Base-by-base conservation (phyloP, 352 stramenopile genomes). In the Phytophthora kernoviae region DNA sequence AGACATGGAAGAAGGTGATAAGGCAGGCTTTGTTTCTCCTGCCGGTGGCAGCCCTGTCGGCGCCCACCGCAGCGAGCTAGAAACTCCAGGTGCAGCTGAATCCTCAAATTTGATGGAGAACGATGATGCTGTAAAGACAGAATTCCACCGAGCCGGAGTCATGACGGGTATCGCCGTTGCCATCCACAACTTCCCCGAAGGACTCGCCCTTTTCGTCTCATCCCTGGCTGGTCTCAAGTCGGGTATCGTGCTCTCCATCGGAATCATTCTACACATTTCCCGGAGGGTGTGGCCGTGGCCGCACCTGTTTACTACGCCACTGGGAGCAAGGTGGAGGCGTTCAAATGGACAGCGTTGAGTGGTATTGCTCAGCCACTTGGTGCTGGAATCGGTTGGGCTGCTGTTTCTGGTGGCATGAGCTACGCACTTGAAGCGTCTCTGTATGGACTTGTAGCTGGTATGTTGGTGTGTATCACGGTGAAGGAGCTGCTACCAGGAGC, bases 111-210 rank as follows among this genome's bases (percentile, higher is more conserved):
- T 75, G 17, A 56, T 62, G 2, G 51, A 65, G 14, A 51, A 74
- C 9, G 24, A 65, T 5, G 45, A 33, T 2, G 55, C 62, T 33
- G 47, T 53, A 17, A 83, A 88, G 57, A 54, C 78, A 8, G 68
- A 84, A 22, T 88, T 94, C 47, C 76, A 87, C 21, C 78, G 81
- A 17, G 92, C 96, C 51, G 94, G 95, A 51, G 69, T 98, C 4
- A 87, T 96, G 56, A 98, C 95, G 1, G 97, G 94, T 12, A 69
- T 98, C 9, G 96, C 93, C 37, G 98, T 99, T 54, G 94, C 87
- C 4, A 97, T 98, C 33, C 97, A 99, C 75, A 99, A 99, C 73
- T 97, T 99, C 64, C 96, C 96, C 0, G 97, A 99, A 63, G 97
- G 97, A 0, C 62, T 99, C 8, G 97, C 96, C 14, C 97, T 97